Base-by-base conservation (phyloP, 1,139 yeast species). In the Suhomyces choctaworum region DNA sequence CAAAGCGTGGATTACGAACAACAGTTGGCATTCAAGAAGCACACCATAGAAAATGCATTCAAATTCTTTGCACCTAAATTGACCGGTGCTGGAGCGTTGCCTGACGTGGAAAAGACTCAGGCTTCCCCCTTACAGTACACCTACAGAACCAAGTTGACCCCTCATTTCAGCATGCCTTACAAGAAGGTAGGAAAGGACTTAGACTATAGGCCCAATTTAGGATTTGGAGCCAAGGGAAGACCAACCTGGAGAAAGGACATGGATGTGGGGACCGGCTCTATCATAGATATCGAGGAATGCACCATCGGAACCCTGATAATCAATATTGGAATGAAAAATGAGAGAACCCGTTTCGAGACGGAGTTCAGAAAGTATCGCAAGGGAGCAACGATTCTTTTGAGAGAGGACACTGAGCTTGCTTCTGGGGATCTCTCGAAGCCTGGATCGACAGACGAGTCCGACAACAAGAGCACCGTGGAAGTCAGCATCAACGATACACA, bases 251-350 rank as follows among this genome's bases (percentile, higher is more conserved):
- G 89, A 52, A 47, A 55, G 16, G 70, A 67, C n/a, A 66, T 57
- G 17, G 34, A 28, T 7, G 7, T 20, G 15, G 82, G 83, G 16
- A 56, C 57, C 24, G 68, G 62, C 12, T 58, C 74, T 8, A 78
- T 81, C 28, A 64, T 92, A 45, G 98, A 92, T 58, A 90, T 92
- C 46, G 98, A 92, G 56, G 96, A 89, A 46, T 92, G 98, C 60
- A 66, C 81, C 5, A 88, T 92, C 48, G 98, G 96, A 5, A 92
- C 98, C 0, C 64, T 68, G 2, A 78, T 85, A 22, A 73, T 92
- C 22, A 86, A 90, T 57, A 57, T 65, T 30, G 97, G 95, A 1
- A 67, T 90, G 70, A 56, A 60, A n/a, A 76, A 79, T 48, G 95
- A 89, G 59, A 72, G 97, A 40, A 53, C 50, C 9, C 67, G 68